Base-by-base conservation (phyloP, 768 basidiomycete species). In the Pleurotus djamor region DNA sequence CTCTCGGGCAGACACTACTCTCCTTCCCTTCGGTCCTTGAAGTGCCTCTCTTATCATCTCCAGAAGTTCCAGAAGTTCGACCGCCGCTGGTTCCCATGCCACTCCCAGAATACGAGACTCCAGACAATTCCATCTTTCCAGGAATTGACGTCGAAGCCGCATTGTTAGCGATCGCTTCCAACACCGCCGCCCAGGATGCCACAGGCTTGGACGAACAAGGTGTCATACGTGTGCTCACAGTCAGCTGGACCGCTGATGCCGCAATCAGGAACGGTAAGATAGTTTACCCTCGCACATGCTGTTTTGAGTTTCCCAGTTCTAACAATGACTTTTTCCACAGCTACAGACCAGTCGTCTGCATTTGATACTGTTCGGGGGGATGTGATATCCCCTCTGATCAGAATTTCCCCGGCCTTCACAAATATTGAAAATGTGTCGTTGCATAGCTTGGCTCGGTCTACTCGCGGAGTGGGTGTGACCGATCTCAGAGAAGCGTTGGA, bases 401-500 rank as follows among this genome's bases (percentile, higher is more conserved):
- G 86, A 68, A 84, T 94, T 36, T 89, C 92, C 4, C 92, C 92
- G 36, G 87, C 89, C 13, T 76, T 96, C 61, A 96, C 95, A 92
- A 88, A 91, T 64, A 91, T 92, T 55, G 91, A 95, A 66, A 96
- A 96, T 69, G 78, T 92, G 36, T 96, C 95, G 5, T 78, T 94
- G 58, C 91, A 92, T 68, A 94, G 92, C 67, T 74, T 96, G 59
- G 83, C 89, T 16, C 83, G 91, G 58, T 90, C 91, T 3, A 84
- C 84, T 2, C 83, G 89, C 60, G 88, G 89, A 0, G 86, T 96
- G 13, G 95, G 94, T 21, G 94, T 96, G 21, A 87, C 85, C 1
- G 94, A 96, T 68, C 79, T 97, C 35, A 81, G 94, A 56, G 94
- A 95, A 64, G 95, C 95, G 4, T 75, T 97, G 4, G 92, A 94